Conservation (phyloP, 257 asterid genomes). For the Gynochthodes officinalis region DNA sequence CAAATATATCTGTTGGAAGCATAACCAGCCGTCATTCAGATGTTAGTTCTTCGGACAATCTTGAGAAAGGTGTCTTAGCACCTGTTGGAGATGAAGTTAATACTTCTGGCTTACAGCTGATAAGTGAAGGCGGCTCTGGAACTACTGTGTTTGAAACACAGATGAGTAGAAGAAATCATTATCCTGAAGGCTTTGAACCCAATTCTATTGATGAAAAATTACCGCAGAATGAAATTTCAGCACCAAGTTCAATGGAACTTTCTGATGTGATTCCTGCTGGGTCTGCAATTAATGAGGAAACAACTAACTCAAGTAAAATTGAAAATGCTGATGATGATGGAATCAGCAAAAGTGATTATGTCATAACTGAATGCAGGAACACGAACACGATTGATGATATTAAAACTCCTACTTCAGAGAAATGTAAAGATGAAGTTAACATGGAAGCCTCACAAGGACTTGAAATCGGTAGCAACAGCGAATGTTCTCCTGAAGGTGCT, state of each 20-base stretch:
- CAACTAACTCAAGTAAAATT: constrained; percentile 11
- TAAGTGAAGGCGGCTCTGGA: neutral
- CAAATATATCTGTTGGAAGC: constrained; percentile 26
- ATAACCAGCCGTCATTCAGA: constrained; percentile 16
- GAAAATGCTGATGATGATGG: constrained; percentile 20
- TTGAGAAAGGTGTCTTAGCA: constrained; percentile 9
- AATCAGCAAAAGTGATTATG: constrained; percentile 14
- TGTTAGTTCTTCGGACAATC: constrained; percentile 18
- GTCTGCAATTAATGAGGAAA: constrained; percentile 26
- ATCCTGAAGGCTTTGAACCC: constrained; percentile 18
- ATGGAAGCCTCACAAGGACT: constrained; percentile 9
- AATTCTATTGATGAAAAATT: constrained; percentile 12
- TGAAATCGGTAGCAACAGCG: neutral
- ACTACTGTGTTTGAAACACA: constrained; percentile 11
- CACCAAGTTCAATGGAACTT: constrained; percentile 8
- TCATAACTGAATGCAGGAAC: constrained; percentile 17
- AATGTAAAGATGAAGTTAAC: constrained; percentile 1
- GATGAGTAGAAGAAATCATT: neutral
- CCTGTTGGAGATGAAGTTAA: constrained; percentile 14
- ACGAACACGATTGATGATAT: neutral
- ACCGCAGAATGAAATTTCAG: constrained; percentile 13
- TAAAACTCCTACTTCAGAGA: neutral
- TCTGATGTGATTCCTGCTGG: constrained; percentile 21
- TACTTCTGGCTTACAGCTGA: constrained; percentile 12
- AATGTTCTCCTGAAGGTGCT: constrained; percentile 12